phyloP scores from a whole-genome alignment of 2,329 filamentous ascomycete genomes.

The Corinectria fuckeliana region DNA sequence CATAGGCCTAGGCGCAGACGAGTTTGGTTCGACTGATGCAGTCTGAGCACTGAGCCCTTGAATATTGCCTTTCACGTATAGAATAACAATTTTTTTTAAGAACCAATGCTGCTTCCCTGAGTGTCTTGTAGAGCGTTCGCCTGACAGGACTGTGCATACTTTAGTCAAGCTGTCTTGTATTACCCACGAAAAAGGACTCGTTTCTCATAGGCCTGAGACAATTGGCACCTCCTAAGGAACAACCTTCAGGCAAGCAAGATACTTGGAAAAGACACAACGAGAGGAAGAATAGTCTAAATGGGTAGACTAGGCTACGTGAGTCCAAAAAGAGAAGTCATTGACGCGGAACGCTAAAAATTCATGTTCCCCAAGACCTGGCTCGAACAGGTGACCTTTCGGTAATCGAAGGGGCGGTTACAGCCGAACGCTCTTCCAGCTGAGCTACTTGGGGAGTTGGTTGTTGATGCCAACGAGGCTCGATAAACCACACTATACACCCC shows the following conservation, averaged over 20 bases:
- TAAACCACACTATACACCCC: neutral
- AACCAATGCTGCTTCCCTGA: neutral
- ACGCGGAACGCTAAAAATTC: too few species aligned
- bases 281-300: neutral
- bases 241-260: neutral
- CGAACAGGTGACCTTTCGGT: constrained; percentile 28
- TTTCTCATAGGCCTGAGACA: too few species aligned
- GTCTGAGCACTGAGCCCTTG: constrained; percentile 27
- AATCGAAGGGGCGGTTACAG: constrained; percentile 21
- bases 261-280: neutral
- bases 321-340: neutral
- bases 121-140: too few species aligned
- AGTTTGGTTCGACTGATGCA: constrained; percentile 31
- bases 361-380: constrained; percentile 24
- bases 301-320: neutral
- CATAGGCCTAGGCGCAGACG: constrained; percentile 42
- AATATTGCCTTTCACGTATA: constrained; percentile 1
- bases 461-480: rapidly evolving
- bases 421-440: constrained; percentile 28
- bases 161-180: too few species aligned
- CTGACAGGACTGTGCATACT: too few species aligned
- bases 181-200: too few species aligned
- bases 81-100: neutral
- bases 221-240: neutral
- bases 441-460: constrained; percentile 19